Evolutionary conservation across 2,329 filamentous ascomycete species (phyloP).

Genomic region (Fusarium nygamai): DNA sequence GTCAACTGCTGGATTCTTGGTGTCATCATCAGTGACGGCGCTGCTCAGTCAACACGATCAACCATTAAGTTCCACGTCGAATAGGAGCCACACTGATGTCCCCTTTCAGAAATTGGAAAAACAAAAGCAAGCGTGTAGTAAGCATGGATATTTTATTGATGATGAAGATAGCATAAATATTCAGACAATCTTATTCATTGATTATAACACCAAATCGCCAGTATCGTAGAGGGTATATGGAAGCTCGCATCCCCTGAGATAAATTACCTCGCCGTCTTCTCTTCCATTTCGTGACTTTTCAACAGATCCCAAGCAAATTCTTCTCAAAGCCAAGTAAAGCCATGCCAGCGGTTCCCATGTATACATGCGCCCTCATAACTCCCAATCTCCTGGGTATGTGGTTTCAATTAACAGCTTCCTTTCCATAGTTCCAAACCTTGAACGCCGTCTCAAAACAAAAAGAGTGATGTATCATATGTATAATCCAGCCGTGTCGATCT

Average conservation of each 20-base stretch:
- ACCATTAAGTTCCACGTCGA: slow-evolving; percentile 37
- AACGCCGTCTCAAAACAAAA: slow-evolving; percentile 37
- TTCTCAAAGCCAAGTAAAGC: slow-evolving; percentile 19
- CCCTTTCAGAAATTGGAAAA: not conserved
- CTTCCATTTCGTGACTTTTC: slow-evolving; percentile 23
- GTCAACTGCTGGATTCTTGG: slow-evolving; percentile 90
- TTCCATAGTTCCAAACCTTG: slow-evolving; percentile 21
- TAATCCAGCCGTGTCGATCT: not conserved
- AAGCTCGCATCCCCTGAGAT: slow-evolving; percentile 15
- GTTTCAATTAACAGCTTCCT: slow-evolving; percentile 37
- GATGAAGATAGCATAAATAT: not conserved
- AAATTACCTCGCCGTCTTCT: slow-evolving; percentile 9
- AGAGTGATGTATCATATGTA: not conserved
- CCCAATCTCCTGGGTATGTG: slow-evolving; percentile 42
- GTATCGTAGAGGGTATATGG: slow-evolving; percentile 41
- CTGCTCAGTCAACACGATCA: not conserved
- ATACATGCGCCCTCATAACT: slow-evolving; percentile 43
- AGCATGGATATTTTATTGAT: not conserved
- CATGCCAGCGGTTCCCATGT: slow-evolving; percentile 24
- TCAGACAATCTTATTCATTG: slow-evolving; percentile 18
- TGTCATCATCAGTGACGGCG: slow-evolving; percentile 76
- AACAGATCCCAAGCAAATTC: slow-evolving; percentile 31
- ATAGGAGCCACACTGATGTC: not conserved
- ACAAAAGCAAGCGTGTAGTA: not conserved
- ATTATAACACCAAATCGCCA: slow-evolving; percentile 23